Evolutionary conservation across 2,329 filamentous ascomycete genomes (phyloP).

Genomic region (Stachybotrys chartarum): DNA sequence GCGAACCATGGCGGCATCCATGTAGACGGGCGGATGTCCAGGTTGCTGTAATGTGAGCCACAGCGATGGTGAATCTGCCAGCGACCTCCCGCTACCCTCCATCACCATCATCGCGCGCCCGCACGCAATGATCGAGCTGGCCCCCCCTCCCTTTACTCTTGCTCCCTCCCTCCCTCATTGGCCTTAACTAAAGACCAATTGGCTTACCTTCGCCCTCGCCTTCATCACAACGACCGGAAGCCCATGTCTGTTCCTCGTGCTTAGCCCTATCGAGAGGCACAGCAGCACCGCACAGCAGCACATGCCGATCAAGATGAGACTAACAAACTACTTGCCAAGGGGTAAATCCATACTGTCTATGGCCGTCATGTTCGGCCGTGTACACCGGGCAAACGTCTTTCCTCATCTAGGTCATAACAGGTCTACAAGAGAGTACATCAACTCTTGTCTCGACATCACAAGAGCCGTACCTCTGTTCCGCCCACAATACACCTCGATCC

Average conservation of each 20-base stretch:
- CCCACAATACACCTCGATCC: not conserved
- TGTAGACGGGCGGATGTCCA: too few species aligned
- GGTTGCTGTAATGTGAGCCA: too few species aligned
- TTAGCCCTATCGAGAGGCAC: not conserved
- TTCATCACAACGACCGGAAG: not conserved
- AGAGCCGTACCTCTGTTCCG: not conserved
- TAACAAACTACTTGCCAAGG: not conserved
- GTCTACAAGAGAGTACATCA: not conserved
- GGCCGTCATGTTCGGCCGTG: not conserved
- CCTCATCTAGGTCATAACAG: not conserved
- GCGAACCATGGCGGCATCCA: too few species aligned
- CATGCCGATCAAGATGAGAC: not conserved
- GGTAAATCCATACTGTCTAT: not conserved
- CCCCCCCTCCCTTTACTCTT: not conserved
- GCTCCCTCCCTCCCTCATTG: not conserved
- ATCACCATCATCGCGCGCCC: not conserved
- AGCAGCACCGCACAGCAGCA: not conserved
- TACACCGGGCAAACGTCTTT: not conserved
- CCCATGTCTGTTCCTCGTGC: not conserved
- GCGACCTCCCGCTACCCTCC: not conserved
- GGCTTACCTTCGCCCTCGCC: too few species aligned
- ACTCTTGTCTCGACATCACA: not conserved
- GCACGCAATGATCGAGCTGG: not conserved
- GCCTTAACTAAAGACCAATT: not conserved
- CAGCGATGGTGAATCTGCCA: too few species aligned